These are phyloP conservation scores for Ascomycota sp. DNA, from an alignment of 2,329 filamentous ascomycete genomes.

Conservation along the genomic window DNA sequence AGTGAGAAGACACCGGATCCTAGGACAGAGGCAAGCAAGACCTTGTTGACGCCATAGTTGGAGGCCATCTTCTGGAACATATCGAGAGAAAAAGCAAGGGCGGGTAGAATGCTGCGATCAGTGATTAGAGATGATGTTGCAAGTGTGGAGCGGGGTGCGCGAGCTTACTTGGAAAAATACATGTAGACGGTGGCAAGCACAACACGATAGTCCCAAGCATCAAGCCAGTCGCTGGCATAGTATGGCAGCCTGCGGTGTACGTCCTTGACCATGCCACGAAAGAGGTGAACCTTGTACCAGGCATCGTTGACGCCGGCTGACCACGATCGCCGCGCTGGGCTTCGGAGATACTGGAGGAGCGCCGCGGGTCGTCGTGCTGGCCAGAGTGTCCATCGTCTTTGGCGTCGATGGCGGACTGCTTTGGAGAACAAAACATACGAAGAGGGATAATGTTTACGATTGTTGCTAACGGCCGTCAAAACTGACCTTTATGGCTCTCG, in stretches of 20 bases:
- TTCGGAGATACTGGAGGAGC: too few relatives aligned
- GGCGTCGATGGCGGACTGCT: too few relatives aligned
- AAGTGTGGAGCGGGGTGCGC: background rate
- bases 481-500: too few relatives aligned
- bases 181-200: constrained; percentile 78
- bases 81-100: constrained; percentile 73
- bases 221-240: constrained; percentile 64
- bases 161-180: constrained; percentile 74
- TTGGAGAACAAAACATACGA: too few relatives aligned
- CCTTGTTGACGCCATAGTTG: constrained; percentile 80
- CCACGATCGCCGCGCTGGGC: too few relatives aligned
- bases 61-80: constrained; percentile 80
- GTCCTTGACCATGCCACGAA: constrained; percentile 65
- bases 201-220: constrained; percentile 82
- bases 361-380: too few relatives aligned
- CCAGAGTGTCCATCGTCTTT: too few relatives aligned
- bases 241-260: constrained; percentile 53
- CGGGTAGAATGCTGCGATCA: constrained; percentile 52
- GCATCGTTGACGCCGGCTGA: background rate
- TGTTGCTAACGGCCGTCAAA: too few relatives aligned
- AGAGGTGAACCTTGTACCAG: constrained; percentile 61
- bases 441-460: too few relatives aligned
- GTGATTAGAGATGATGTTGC: background rate
- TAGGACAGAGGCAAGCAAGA: constrained; percentile 67
- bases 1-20: constrained; percentile 65